A percentile compares a stretch with the other conserved stretches of the same genome.
These are phyloP conservation scores for Rhizomucor pusillus DNA, from an alignment of 371 early-diverging fungal species.

Conservation along the genomic window DNA sequence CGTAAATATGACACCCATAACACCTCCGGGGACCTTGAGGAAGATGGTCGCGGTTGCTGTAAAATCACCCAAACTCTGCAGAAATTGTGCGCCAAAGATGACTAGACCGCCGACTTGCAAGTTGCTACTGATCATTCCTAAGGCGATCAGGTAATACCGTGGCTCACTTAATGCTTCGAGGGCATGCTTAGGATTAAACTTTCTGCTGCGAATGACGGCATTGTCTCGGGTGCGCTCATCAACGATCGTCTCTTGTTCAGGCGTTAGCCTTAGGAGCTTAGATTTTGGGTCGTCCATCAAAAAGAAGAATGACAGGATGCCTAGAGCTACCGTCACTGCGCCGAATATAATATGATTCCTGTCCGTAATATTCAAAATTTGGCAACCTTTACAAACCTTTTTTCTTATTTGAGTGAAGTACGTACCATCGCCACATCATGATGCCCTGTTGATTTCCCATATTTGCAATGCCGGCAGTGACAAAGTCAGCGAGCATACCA, in stretches of 20 bases:
- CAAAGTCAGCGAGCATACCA: constrained; percentile 23
- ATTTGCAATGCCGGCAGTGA: constrained; percentile 24
- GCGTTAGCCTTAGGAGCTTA: constrained; percentile 20
- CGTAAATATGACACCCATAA: constrained; percentile 12
- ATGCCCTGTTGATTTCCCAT: constrained; percentile 23
- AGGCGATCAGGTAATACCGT: constrained; percentile 21
- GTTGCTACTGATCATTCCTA: constrained; percentile 16
- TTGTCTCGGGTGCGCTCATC: constrained; percentile 35
- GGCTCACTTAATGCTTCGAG: constrained; percentile 34
- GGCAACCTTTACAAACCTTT: no score
- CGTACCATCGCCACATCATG: constrained; percentile 22
- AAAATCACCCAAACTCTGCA: constrained; percentile 28
- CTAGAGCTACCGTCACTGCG: constrained; percentile 24
- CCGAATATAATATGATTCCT: constrained; percentile 41
- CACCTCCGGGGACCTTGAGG: constrained; percentile 28
- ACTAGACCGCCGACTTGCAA: constrained; percentile 36
- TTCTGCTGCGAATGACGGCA: constrained; percentile 21
- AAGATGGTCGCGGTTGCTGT: constrained; percentile 31
- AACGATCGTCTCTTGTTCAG: constrained; percentile 30
- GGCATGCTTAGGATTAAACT: constrained; percentile 23
- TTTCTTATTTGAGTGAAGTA: no score
- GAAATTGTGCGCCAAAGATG: constrained; percentile 31
- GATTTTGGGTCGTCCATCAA: constrained; percentile 28
- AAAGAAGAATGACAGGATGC: constrained; percentile 26
- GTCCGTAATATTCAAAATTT: no score